phyloP scores from a whole-genome alignment of 2,329 filamentous ascomycete genomes.

The Lachnum nothofagi region DNA sequence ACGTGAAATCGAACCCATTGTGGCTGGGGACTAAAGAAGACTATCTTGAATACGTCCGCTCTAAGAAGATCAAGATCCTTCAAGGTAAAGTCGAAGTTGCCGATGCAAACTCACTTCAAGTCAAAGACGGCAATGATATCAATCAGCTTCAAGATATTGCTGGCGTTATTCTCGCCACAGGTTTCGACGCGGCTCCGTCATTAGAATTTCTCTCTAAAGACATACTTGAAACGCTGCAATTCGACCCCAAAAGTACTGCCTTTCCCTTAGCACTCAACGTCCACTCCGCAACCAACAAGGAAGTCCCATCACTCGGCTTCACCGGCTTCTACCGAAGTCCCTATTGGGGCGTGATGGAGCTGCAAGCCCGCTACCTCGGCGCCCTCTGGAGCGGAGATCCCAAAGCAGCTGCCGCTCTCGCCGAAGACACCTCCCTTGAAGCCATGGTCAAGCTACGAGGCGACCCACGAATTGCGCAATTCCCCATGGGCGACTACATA shows the following conservation, averaged over 20 bases:
- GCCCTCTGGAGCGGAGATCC: constrained; percentile 47
- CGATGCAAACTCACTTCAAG: constrained; percentile 18
- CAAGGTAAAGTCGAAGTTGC: constrained; percentile 20
- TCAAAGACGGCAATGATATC: constrained; percentile 30
- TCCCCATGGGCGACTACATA: constrained; percentile 77
- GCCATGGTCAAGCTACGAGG: constrained; percentile 29
- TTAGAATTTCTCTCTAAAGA: constrained; percentile 58
- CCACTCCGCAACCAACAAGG: constrained; percentile 57
- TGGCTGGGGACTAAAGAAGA: constrained; percentile 66
- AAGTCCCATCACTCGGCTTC: constrained; percentile 64
- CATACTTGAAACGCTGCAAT: constrained; percentile 52
- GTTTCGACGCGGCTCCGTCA: constrained; percentile 61
- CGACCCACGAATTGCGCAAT: constrained; percentile 52
- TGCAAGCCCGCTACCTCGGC: constrained; percentile 69
- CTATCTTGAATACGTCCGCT: constrained; percentile 70
- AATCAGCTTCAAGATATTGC: constrained; percentile 49
- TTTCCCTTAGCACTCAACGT: constrained; percentile 64
- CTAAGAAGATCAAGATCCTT: constrained; percentile 49
- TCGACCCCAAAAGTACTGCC: constrained; percentile 42
- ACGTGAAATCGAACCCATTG: constrained; percentile 43
- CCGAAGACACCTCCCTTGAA: constrained; percentile 20
- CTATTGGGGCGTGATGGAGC: constrained; percentile 83
- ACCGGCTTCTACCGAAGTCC: constrained; percentile 80
- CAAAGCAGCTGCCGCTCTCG: constrained; percentile 24
- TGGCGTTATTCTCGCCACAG: constrained; percentile 69